phyloP scores from a whole-genome alignment of 108 stramenopile species.

The Nannochloropsis gaditana region DNA sequence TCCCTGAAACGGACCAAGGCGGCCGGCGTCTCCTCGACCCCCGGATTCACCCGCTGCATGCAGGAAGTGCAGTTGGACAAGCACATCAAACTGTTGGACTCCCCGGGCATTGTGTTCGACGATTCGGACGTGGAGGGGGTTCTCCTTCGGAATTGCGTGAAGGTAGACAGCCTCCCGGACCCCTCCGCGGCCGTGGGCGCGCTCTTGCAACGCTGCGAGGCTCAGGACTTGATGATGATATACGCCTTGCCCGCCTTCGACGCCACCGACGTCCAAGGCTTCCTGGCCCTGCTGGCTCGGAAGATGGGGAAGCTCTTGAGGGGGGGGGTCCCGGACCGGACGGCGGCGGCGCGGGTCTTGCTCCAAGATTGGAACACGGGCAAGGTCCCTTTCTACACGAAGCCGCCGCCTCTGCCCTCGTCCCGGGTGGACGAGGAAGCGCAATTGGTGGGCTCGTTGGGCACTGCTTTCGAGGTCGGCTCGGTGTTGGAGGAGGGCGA shows the following conservation, averaged over 20 bases:
- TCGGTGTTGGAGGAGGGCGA: conserved; percentile 31
- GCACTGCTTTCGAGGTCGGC: conserved; percentile 32
- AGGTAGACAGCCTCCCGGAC: conserved; percentile 82
- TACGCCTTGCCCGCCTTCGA: conserved; percentile 86
- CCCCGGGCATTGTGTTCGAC: conserved; percentile 92
- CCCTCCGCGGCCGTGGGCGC: conserved; percentile 79
- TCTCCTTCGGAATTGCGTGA: conserved; percentile 83
- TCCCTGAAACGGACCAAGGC: conserved; percentile 81
- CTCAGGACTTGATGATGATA: conserved; percentile 72
- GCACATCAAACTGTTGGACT: conserved; percentile 86
- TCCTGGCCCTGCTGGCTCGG: conserved; percentile 87
- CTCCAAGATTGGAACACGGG: conserved; percentile 96
- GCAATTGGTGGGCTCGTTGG: conserved; percentile 36
- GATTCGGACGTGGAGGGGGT: conserved; percentile 61
- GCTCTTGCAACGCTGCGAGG: conserved; percentile 71
- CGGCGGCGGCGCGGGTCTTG: conserved; percentile 78
- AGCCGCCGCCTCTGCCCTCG: conserved; percentile 34
- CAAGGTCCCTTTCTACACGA: conserved; percentile 23
- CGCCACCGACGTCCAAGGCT: conserved; percentile 64
- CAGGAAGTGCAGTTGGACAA: conserved; percentile 94
- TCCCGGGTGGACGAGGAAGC: conserved; percentile 39
- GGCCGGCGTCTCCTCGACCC: conserved; percentile 86
- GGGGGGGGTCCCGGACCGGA: conserved; percentile 91
- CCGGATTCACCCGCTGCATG: conserved; percentile 91
- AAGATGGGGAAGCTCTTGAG: conserved; percentile 79